Base-by-base conservation (phyloP, 768 basidiomycete genomes). In the Boletus tylopilopsis region DNA sequence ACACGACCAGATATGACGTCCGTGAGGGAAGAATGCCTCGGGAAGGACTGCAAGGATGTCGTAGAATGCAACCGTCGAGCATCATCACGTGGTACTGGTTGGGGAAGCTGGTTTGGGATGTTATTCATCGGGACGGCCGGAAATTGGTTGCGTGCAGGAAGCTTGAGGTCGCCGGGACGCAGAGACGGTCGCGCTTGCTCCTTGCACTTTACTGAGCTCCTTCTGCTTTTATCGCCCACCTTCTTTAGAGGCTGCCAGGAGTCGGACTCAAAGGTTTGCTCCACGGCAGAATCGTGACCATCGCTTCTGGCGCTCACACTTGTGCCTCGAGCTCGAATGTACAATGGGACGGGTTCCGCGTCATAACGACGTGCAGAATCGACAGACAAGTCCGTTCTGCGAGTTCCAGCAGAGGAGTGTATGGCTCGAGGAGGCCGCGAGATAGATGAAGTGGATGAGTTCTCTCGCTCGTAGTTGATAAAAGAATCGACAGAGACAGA, bases 401-500 rank as follows among this genome's bases (percentile, higher is more conserved):
- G 53, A 58, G 64, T 48, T 51, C 64, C 67, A 49, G 68, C 47
- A n/a, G 69, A 55, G 18, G 71, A 54, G 38, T 68, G 67, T 23
- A 71, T 64, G 53, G 62, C 69, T 59, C 75, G 68, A 60, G 67
- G 70, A 16, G 72, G 67, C 4, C 73, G 70, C 35, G 72, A 64
- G 34, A 61, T 59, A 19, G 67, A 57, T 15, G 61, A 18, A 46
- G 63, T 51, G 9, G 67, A 55, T 24, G 66, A 50, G 42, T 64
- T 64, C 36, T 74, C 71, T 55, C 70, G 71, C 56, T 68, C 67
- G 60, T 72, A 72, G 30, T 70, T 71, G 42, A 79, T 76, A 64
- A 90, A 84, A 10, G 88, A 90, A 66, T 90, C 88, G 51, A 83
- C 86, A 19, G 88, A 90, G 51, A 85, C 68, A 24, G 87, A 85